These are phyloP conservation scores for Kwoniella bestiolae DNA, from an alignment of 768 basidiomycete genomes.

Conservation along the genomic window DNA sequence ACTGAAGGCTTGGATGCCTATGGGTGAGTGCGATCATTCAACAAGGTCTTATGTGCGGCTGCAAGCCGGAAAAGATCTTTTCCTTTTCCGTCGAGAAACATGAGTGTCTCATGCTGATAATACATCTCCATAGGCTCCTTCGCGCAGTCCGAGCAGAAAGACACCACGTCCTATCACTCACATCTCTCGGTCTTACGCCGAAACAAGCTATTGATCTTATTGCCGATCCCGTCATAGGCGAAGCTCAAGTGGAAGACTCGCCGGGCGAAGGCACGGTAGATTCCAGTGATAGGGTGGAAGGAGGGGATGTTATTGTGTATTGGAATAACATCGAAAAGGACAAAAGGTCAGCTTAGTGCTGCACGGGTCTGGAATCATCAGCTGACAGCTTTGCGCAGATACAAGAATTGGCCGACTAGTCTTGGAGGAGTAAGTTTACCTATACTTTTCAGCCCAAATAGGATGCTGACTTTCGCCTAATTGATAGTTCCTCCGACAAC, in stretches of 20 bases:
- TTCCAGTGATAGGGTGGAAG: conserved; percentile 83
- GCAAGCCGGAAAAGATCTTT: too few relatives aligned
- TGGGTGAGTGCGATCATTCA: conserved; percentile 59
- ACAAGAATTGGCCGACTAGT: conserved; percentile 44
- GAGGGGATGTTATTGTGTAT: conserved; percentile 73
- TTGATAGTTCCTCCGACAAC: conserved; percentile 71
- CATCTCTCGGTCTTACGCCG: conserved; percentile 67
- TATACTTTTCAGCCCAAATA: conserved; percentile 7
- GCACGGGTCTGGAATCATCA: not conserved
- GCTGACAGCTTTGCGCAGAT: conserved; percentile 54
- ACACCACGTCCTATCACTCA: conserved; percentile 65
- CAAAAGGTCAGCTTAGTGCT: conserved; percentile 56
- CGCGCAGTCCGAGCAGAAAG: conserved; percentile 76
- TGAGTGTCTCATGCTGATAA: conserved; percentile 1
- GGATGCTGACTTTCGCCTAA: not conserved
- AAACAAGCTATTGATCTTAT: conserved; percentile 74
- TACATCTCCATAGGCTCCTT: conserved; percentile 62
- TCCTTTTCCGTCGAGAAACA: too few relatives aligned
- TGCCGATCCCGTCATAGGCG: conserved; percentile 67
- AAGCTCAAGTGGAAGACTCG: conserved; percentile 62
- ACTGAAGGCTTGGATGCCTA: conserved; percentile 73
- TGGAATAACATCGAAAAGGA: conserved; percentile 93
- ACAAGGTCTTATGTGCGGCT: too few relatives aligned
- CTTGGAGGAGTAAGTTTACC: conserved; percentile 35
- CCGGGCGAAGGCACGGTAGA: conserved; percentile 80